Evolutionary conservation across 2,329 filamentous ascomycete genomes (phyloP).

Genomic region (Alternaria arbusti): DNA sequence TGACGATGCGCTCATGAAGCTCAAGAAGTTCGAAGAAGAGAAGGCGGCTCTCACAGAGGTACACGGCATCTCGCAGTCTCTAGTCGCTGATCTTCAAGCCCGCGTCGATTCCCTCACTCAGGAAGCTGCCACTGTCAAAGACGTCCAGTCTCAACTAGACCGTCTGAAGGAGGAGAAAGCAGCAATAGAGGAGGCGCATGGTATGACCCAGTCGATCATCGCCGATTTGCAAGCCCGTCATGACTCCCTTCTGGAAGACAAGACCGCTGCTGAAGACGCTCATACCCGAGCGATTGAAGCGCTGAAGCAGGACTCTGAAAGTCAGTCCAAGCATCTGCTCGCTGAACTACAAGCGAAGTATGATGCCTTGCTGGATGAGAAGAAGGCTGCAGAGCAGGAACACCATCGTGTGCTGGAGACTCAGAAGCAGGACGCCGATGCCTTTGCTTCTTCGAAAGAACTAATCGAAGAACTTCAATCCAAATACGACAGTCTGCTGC

Average conservation of each 20-base stretch:
- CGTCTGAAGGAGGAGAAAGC: conserved; percentile 26
- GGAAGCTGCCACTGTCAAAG: conserved; percentile 15
- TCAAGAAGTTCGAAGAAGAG: conserved; percentile 32
- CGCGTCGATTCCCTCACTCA: conserved; percentile 26
- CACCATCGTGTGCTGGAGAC: conserved; percentile 32
- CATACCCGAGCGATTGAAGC: conserved; percentile 38
- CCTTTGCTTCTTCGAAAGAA: conserved; percentile 21
- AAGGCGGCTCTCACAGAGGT: conserved; percentile 28
- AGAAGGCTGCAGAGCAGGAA: conserved; percentile 33
- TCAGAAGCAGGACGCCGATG: conserved; percentile 36
- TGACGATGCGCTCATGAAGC: conserved; percentile 29
- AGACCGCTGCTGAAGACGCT: conserved; percentile 37
- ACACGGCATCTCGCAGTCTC: conserved; percentile 27
- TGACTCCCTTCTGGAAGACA: conserved; percentile 38
- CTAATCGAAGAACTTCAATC: conserved; percentile 11
- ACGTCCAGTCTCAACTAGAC: conserved; percentile 20
- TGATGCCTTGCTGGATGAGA: conserved; percentile 36
- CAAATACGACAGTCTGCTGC: conserved; percentile 27
- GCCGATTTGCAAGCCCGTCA: conserved; percentile 40
- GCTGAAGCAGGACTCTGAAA: conserved; percentile 40
- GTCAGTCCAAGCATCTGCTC: conserved; percentile 33
- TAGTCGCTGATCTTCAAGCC: conserved; percentile 31
- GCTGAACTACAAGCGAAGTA: conserved; percentile 38
- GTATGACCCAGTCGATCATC: conserved; percentile 34
- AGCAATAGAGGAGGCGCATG: conserved; percentile 26